These are phyloP conservation scores for Emericellopsis cladophorae DNA, from an alignment of 2,329 filamentous ascomycete genomes.

Conservation along the genomic window DNA sequence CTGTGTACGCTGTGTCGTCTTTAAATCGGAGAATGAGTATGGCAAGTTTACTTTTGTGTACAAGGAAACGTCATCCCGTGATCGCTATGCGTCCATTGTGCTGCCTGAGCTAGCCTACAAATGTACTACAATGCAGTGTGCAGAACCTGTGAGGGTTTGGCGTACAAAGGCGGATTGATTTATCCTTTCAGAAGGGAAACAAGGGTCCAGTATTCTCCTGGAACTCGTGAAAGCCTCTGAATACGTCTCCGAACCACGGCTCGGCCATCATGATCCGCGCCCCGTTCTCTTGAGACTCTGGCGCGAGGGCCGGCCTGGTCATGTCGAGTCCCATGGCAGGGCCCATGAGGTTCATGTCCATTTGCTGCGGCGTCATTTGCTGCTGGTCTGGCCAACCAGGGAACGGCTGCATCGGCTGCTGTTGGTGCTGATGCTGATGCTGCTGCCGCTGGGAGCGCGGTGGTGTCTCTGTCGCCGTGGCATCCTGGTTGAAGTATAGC, in stretches of 20 bases:
- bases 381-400: background rate
- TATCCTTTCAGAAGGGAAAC: conserved; percentile 19
- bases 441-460: background rate
- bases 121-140: too few species aligned
- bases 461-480: conserved; percentile 1
- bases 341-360: conserved; percentile 1
- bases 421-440: too few species aligned
- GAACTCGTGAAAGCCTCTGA: conserved; percentile 16
- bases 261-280: conserved; percentile 23
- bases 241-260: conserved; percentile 24
- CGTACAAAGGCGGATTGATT: too few species aligned
- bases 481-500: conserved; percentile 23
- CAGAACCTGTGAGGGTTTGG: too few species aligned
- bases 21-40: too few species aligned
- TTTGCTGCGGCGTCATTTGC: background rate
- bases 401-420: conserved; percentile 1
- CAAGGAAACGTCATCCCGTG: too few species aligned
- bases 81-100: too few species aligned
- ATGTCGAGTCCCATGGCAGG: conserved; percentile 14
- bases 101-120: too few species aligned
- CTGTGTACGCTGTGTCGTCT: too few species aligned
- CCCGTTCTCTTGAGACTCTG: conserved; percentile 15
- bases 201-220: conserved; percentile 9
- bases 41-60: too few species aligned
- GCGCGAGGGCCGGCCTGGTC: conserved; percentile 13